phyloP scores from a whole-genome alignment of 345 rosid species.

The Aethionema arabicum region DNA sequence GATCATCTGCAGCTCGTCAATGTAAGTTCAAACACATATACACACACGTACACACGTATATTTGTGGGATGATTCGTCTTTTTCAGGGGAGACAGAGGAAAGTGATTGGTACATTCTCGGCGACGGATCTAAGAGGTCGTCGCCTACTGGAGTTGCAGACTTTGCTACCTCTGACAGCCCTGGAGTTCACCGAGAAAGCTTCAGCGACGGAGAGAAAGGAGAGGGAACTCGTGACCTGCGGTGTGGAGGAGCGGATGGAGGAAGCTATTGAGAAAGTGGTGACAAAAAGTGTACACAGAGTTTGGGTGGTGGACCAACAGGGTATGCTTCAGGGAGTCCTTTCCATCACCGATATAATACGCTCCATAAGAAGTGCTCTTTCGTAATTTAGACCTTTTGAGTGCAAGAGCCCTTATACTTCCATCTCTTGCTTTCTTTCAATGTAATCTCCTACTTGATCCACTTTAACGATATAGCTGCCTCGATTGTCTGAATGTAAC shows the following conservation, averaged over 20 bases:
- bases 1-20: constrained; percentile 54
- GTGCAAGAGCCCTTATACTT: background rate
- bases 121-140: constrained; percentile 76
- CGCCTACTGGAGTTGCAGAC: constrained; percentile 54
- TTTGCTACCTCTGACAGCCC: constrained; percentile 54
- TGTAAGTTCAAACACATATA: constrained; percentile 35
- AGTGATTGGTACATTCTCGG: constrained; percentile 71
- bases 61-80: background rate
- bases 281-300: constrained; percentile 63
- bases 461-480: too few species aligned
- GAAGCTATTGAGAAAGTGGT: constrained; percentile 64
- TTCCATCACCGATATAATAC: constrained; percentile 65
- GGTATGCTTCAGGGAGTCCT: constrained; percentile 62
- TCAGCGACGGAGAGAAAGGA: constrained; percentile 14
- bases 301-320: constrained; percentile 65
- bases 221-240: constrained; percentile 56
- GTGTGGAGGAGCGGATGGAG: constrained; percentile 40
- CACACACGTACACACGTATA: background rate
- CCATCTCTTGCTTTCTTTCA: background rate
- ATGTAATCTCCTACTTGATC: constrained; percentile 2
- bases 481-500: too few species aligned
- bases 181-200: constrained; percentile 55
- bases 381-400: constrained; percentile 2
- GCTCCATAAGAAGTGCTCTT: constrained; percentile 45
- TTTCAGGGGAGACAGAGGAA: constrained; percentile 64